Percentiles rank a stretch among this genome's conserved stretches.
Conservation (phyloP, 192 early-diverging fungal species). For the Rhizoclosmatium globosum region DNA sequence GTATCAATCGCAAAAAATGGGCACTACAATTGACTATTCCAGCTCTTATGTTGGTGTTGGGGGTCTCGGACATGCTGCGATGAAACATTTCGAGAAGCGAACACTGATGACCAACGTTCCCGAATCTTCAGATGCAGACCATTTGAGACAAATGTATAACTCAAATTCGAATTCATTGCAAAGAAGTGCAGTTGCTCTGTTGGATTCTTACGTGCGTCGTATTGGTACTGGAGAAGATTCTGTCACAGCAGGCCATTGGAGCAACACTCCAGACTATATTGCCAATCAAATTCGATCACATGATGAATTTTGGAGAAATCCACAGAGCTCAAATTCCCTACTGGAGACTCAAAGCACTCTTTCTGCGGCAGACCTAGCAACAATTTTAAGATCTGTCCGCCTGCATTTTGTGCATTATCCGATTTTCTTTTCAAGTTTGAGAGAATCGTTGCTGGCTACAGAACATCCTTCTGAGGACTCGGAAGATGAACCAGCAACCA, state of each 20-base stretch:
- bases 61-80: conserved; percentile 22
- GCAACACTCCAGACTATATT: not conserved
- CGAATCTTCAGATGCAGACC: conserved; percentile 12
- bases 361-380: conserved; percentile 47
- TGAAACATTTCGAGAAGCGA: conserved; percentile 33
- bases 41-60: conserved; percentile 40
- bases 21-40: conserved; percentile 15
- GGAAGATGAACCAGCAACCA: not conserved
- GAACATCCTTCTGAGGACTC: not conserved
- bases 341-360: conserved; percentile 12
- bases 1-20: not conserved
- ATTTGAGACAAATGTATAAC: conserved; percentile 15
- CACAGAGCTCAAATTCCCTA: not conserved
- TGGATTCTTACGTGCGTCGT: conserved; percentile 54
- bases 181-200: conserved; percentile 54
- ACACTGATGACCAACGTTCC: not conserved
- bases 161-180: conserved; percentile 48
- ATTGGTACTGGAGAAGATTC: not conserved
- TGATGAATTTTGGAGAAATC: conserved; percentile 1
- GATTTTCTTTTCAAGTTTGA: conserved; percentile 57
- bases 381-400: conserved; percentile 51
- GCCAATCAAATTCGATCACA: not conserved
- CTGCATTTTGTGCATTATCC: conserved; percentile 56
- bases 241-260: not conserved
- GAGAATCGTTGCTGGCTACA: conserved; percentile 27